Evolutionary conservation across 306 rosid genomes (phyloP).

Genomic region (Prunus davidiana): DNA sequence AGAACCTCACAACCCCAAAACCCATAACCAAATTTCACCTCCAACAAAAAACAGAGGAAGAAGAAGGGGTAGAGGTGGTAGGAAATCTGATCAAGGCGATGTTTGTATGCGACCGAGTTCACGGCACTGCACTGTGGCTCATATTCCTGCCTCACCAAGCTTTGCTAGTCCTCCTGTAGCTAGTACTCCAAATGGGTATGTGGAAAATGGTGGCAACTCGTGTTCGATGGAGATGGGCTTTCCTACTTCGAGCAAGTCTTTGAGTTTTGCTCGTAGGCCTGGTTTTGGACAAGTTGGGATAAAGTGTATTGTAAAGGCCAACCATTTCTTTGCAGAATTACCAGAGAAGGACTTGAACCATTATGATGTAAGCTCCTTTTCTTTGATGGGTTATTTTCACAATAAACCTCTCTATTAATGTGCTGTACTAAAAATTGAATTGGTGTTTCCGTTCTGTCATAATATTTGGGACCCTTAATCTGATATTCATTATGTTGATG

Average conservation of each 20-base stretch:
- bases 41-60: conserved; percentile 70
- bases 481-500: conserved; percentile 40
- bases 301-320: conserved; percentile 91
- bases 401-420: conserved; percentile 4
- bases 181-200: conserved; percentile 28
- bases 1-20: conserved; percentile 40
- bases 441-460: conserved; percentile 20
- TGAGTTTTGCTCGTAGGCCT: conserved; percentile 82
- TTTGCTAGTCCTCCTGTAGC: conserved; percentile 25
- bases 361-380: conserved; percentile 74
- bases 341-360: conserved; percentile 98
- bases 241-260: conserved; percentile 81
- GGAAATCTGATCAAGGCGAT: conserved; percentile 85
- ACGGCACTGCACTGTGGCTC: conserved; percentile 57
- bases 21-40: conserved; percentile 56
- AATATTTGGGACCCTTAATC: conserved; percentile 38
- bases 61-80: conserved; percentile 79
- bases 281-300: conserved; percentile 92
- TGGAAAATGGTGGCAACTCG: conserved; percentile 41
- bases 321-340: conserved; percentile 95
- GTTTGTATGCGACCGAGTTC: conserved; percentile 79
- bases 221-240: conserved; percentile 59
- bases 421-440: conserved; percentile 20
- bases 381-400: conserved; percentile 19
- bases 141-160: conserved; percentile 29